Evolutionary conservation across 352 stramenopile genomes (phyloP), one percentile per base, ranked within the genome.

Genomic region (Pythium dissimile): DNA sequence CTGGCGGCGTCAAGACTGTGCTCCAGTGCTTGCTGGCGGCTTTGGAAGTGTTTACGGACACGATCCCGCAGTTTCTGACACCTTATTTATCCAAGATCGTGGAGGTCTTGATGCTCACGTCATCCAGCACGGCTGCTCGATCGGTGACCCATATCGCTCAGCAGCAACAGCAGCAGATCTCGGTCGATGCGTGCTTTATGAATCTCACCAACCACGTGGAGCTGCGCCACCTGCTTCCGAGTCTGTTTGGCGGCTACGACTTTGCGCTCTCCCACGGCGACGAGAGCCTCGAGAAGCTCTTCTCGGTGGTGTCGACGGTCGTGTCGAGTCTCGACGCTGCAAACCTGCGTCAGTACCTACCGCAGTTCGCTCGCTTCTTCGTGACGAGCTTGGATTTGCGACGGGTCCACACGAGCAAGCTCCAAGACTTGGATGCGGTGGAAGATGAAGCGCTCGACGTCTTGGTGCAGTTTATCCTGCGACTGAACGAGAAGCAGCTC

Each of bases 401-500:
- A 24, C 84, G 86, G 45, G 74, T 92, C 32, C 86, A 94, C 38
- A 42, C 71, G 1, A 56, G 44, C 3, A 76, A 81, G 43, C 46
- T 89, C 9, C 21, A 86, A 20, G 66, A 92, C 35, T 39, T 91
- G 24, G 81, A 91, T 31, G 58, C 62, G 1, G 80, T 93, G 2
- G 84, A 95, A 38, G 82, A 94, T 46, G 80, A 89, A 28, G 62
- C 91, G 13, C 69, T 95, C 1, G 77, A 90, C 2, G 81, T 80
- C 21, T 63, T 94, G 12, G 72, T 93, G 20, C 72, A 89, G 47
- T 92, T 96, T 44, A 74, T 96, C 8, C 54, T 96, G 23, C 90
- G 94, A 47, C 56, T 96, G 24, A 95, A 81, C 59, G 88, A 96
- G 53, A 95, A 94, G 66, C 86, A 95, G 67, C 72, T 94, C 37